Percentiles rank a stretch among this genome's conserved stretches.
Conservation (phyloP, 148 eudicot genomes). For the Amaranthus palmeri region DNA sequence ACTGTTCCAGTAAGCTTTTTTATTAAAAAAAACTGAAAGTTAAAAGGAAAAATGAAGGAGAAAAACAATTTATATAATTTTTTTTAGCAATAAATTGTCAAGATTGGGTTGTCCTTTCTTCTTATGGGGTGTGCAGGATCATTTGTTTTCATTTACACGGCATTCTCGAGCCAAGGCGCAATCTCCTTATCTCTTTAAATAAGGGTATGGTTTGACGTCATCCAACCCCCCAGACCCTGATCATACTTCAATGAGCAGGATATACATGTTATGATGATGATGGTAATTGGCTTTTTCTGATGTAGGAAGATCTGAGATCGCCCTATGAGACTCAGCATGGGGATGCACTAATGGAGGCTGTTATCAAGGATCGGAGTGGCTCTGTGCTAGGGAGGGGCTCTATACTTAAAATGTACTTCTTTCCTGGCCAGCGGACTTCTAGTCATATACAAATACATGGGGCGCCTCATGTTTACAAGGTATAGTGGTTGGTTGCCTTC, state of each 20-base stretch:
- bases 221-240: no score
- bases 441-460: conserved; percentile 83
- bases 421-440: conserved; percentile 96
- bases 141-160: no score
- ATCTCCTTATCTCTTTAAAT: no score
- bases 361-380: conserved; percentile 84
- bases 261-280: neutral
- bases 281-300: conserved; percentile 12
- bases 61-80: neutral
- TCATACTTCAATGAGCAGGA: no score
- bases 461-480: conserved; percentile 94
- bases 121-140: no score
- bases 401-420: conserved; percentile 95
- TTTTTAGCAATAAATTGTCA: neutral
- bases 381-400: conserved; percentile 94
- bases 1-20: conserved; percentile 72
- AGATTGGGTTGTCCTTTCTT: neutral
- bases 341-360: conserved; percentile 95
- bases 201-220: no score
- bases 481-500: conserved; percentile 23
- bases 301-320: conserved; percentile 78
- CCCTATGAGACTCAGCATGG: conserved; percentile 92
- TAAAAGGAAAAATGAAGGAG: no score
- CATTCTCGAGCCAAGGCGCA: no score
- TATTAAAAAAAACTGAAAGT: no score